phyloP scores from a whole-genome alignment of 2,329 filamentous ascomycete species.

The Blastomyces emzantsi region DNA sequence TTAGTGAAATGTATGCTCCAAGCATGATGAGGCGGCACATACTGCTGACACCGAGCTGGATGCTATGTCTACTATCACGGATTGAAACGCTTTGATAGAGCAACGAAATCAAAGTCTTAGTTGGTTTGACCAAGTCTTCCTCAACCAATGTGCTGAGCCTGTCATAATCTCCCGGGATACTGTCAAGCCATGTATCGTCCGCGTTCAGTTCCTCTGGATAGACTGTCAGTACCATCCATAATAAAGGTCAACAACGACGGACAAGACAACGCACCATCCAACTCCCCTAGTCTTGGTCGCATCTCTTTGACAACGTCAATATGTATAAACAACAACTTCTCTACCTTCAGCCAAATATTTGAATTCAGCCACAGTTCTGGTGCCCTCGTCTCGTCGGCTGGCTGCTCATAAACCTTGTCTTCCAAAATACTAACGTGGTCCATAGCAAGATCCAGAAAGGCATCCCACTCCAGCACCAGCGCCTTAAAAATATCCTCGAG shows the following conservation, averaged over 20 bases:
- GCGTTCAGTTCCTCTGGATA: constrained; percentile 19
- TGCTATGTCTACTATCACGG: constrained; percentile 41
- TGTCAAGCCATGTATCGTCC: constrained; percentile 35
- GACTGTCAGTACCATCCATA: not conserved
- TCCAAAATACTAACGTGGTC: constrained; percentile 44
- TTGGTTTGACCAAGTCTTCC: constrained; percentile 44
- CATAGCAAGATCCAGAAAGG: constrained; percentile 38
- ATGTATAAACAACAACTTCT: constrained; percentile 45
- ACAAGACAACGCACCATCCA: constrained; percentile 24
- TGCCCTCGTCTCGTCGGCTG: constrained; percentile 45
- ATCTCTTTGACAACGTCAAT: constrained; percentile 41
- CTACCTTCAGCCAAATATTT: constrained; percentile 44
- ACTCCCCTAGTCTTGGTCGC: constrained; percentile 35
- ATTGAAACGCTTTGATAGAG: constrained; percentile 48
- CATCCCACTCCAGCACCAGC: constrained; percentile 38
- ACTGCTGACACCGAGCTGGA: constrained; percentile 43
- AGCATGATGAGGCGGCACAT: constrained; percentile 22
- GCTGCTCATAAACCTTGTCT: constrained; percentile 46
- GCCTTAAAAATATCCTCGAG: constrained; percentile 43
- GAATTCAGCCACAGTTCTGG: constrained; percentile 46
- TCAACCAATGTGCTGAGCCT: constrained; percentile 40
- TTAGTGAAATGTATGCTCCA: not conserved
- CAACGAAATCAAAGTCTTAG: constrained; percentile 41
- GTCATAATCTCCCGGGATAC: constrained; percentile 36
- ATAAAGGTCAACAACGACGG: not conserved